These are phyloP conservation scores for Boletus pseudo-olivaceus DNA, from an alignment of 768 basidiomycete species.

Conservation along the genomic window DNA sequence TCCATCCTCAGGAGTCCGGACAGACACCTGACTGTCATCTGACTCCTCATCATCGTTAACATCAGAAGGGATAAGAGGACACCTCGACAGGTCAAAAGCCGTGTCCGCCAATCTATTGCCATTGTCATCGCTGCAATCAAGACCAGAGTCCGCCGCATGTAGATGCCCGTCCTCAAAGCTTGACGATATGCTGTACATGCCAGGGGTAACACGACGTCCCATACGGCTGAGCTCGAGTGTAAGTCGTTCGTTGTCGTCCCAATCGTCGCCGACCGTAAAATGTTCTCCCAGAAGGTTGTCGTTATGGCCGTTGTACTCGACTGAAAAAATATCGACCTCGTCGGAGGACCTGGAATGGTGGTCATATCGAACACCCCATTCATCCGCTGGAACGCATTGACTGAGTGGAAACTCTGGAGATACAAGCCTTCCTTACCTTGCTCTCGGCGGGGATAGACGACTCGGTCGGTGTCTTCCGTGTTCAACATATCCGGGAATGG, in stretches of 20 bases:
- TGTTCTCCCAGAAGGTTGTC: conserved; percentile 26
- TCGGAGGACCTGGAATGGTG: conserved; percentile 5
- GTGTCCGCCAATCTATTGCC: conserved; percentile 6
- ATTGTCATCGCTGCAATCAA: conserved; percentile 6
- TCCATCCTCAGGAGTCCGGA: conserved; percentile 27
- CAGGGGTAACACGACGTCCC: not conserved
- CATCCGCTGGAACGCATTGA: conserved; percentile 19
- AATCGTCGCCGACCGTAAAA: conserved; percentile 18
- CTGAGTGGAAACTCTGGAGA: conserved; percentile 6
- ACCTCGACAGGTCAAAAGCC: conserved; percentile 19
- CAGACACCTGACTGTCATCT: conserved; percentile 24
- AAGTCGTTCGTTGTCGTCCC: conserved; percentile 23
- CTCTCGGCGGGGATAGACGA: conserved; percentile 28
- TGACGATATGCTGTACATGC: not conserved
- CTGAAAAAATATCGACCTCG: conserved; percentile 20
- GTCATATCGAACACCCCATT: conserved; percentile 27
- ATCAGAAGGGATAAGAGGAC: conserved; percentile 23
- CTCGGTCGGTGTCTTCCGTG: conserved; percentile 21
- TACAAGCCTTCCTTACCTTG: conserved; percentile 14
- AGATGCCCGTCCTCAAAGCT: conserved; percentile 3
- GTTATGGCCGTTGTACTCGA: conserved; percentile 22
- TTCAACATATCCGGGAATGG: conserved; percentile 12
- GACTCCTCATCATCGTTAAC: conserved; percentile 29
- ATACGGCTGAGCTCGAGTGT: conserved; percentile 17
- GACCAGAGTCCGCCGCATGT: conserved; percentile 8